Evolutionary conservation across 306 rosid genomes (phyloP), one percentile per base, ranked within the genome.

Genomic region (Oemleria cerasiformis): DNA sequence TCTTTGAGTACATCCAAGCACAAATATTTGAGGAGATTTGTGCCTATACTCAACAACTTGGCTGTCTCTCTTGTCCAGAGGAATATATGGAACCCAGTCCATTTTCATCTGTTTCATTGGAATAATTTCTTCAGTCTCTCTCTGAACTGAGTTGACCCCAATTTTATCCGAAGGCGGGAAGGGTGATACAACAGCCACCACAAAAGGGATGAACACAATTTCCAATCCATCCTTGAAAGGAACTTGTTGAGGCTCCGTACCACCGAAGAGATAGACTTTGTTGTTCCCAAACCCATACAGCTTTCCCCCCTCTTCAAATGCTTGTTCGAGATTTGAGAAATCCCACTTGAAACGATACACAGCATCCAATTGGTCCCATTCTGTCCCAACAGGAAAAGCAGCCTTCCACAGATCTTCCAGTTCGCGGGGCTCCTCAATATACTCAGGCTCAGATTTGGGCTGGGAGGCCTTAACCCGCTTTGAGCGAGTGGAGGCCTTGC

Each of bases 61-160:
- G 78, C 90, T 80, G 9, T 77, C 96, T 80, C 98, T 92, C 87
- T 61, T 5, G 19, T 74, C 98, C 16, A 87, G 40, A 39, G 97
- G 97, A 86, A 93, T 86, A 76, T 87, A 93, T 2, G 97, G 98
- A 77, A 93, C 86, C 98, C 97, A 93, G 56, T 87, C 98, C 98
- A 93, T 93, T 81, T 93, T 93, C 98, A 93, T 93, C 79, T 87
- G 90, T 70, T 88, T 93, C 98, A 93, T 90, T 70, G 98, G 98
- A 70, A 93, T 78, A 43, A 90, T 88, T 80, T 90, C 97, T 82
- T 93, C 96, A 38, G 82, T 80, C 81, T 90, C 97, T 72, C 96
- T 88, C 80, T 93, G 98, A 77, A 93, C 98, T 4, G 97, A 93
- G 81, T 88, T 86, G 41, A 93, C 84, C 68, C 96, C 98, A 53